Conservation (phyloP, 2,329 filamentous ascomycete genomes). For the Chrysosporium keratinophilum region DNA sequence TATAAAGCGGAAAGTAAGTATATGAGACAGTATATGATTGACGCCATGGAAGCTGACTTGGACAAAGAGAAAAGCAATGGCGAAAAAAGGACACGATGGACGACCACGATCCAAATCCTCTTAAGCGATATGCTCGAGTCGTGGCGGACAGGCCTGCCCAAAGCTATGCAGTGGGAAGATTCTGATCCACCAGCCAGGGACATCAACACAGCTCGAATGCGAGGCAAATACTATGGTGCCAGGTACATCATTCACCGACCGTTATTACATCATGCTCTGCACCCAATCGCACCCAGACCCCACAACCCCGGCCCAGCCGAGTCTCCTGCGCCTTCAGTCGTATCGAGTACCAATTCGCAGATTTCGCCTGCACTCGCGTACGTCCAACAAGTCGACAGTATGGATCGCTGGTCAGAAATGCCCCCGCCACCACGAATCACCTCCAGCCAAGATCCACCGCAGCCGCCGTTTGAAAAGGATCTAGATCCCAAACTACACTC, state of each 20-base stretch:
- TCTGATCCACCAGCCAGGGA: constrained; percentile 60
- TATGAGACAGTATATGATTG: neutral
- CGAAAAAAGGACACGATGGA: constrained; percentile 26
- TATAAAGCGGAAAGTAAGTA: constrained; percentile 37
- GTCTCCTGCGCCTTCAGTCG: constrained; percentile 25
- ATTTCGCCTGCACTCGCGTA: constrained; percentile 29
- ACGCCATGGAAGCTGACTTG: neutral
- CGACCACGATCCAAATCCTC: constrained; percentile 31
- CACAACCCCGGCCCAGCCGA: constrained; percentile 20
- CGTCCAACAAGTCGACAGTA: constrained; percentile 23
- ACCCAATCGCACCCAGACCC: constrained; percentile 32
- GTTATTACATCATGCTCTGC: constrained; percentile 54
- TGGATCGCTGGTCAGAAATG: constrained; percentile 27
- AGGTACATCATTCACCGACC: constrained; percentile 81
- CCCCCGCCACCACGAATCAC: constrained; percentile 23
- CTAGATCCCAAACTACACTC: constrained; percentile 42
- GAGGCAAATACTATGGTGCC: constrained; percentile 91
- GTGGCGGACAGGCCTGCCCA: constrained; percentile 46
- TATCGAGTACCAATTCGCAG: constrained; percentile 25
- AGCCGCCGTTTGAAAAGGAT: constrained; percentile 23
- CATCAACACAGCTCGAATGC: constrained; percentile 70
- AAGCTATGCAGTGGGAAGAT: constrained; percentile 52
- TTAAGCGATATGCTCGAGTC: constrained; percentile 41
- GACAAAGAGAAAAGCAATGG: constrained; percentile 18
- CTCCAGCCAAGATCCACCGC: constrained; percentile 9